phyloP scores from a whole-genome alignment of 805 yeast genomes.

The Barnettozyma populi region DNA sequence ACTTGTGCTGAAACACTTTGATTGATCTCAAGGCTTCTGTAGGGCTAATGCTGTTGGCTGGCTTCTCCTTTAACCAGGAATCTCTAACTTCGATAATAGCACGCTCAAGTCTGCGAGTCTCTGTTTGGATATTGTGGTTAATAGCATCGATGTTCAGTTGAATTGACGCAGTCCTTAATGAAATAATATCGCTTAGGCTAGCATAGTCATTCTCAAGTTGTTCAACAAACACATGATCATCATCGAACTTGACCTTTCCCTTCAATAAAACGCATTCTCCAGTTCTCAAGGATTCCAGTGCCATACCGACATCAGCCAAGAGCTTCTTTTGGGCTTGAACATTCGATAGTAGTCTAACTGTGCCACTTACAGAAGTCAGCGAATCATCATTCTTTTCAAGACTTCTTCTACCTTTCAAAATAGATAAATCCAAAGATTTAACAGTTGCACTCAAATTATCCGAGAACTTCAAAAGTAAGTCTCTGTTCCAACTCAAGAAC shows the following conservation, averaged over 20 bases:
- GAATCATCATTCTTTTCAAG: constrained; percentile 34
- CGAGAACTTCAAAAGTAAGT: constrained; percentile 37
- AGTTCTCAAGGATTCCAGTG: constrained; percentile 10
- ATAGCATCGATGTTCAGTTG: constrained; percentile 38
- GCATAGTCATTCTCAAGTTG: constrained; percentile 50
- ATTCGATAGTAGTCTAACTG: constrained; percentile 33
- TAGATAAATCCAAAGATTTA: constrained; percentile 25
- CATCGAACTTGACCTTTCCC: constrained; percentile 42
- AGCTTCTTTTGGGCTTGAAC: constrained; percentile 29
- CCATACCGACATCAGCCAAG: constrained; percentile 1
- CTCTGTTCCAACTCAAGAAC: constrained; percentile 55
- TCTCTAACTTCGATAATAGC: constrained; percentile 26
- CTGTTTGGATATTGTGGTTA: constrained; percentile 36
- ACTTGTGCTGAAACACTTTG: constrained; percentile 26
- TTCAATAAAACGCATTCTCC: constrained; percentile 37
- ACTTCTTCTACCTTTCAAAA: constrained; percentile 30
- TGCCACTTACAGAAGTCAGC: constrained; percentile 33
- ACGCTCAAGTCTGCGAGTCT: constrained; percentile 32
- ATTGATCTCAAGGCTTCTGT: constrained; percentile 35
- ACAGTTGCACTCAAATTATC: constrained; percentile 30
- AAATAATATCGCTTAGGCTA: constrained; percentile 36
- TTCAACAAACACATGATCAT: constrained; percentile 55
- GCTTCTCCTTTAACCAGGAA: constrained; percentile 46
- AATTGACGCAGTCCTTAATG: constrained; percentile 32
- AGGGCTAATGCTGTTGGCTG: constrained; percentile 40